Evolutionary conservation across 768 basidiomycete species (phyloP).

Genomic region (Hygrocybe coccinea): DNA sequence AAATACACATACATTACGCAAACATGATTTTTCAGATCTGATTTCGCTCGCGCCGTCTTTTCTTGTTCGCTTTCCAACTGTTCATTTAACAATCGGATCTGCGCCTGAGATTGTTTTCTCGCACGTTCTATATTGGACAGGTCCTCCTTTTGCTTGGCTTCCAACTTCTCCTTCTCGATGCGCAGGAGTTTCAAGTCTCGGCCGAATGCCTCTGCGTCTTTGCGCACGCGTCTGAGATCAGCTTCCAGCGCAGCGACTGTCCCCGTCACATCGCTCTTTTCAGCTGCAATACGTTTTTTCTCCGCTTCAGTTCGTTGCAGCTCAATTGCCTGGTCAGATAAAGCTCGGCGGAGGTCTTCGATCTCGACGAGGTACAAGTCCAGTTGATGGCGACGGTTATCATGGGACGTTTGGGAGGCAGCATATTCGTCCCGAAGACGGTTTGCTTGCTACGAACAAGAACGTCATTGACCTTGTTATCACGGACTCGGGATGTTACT

Average conservation of each 20-base stretch:
- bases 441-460: constrained; percentile 47
- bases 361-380: constrained; percentile 69
- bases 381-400: constrained; percentile 66
- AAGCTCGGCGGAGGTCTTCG: constrained; percentile 65
- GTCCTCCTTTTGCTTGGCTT: constrained; percentile 53
- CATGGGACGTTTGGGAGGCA: constrained; percentile 60
- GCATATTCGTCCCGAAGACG: constrained; percentile 59
- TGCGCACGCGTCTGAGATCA: constrained; percentile 69
- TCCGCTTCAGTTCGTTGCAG: constrained; percentile 62
- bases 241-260: constrained; percentile 66
- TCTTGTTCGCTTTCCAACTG: constrained; percentile 55
- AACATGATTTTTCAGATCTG: constrained; percentile 50
- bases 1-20: constrained; percentile 51
- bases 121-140: constrained; percentile 51
- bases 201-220: constrained; percentile 74
- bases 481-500: background rate
- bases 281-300: constrained; percentile 54
- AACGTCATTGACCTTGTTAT: background rate
- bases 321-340: constrained; percentile 55
- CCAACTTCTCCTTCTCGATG: constrained; percentile 60
- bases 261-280: constrained; percentile 60
- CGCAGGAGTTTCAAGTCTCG: constrained; percentile 67
- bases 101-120: constrained; percentile 62
- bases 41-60: constrained; percentile 42
- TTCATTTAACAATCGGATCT: constrained; percentile 62